phyloP scores from a whole-genome alignment of 2,329 filamentous ascomycete species.

The Alternaria alternata region DNA sequence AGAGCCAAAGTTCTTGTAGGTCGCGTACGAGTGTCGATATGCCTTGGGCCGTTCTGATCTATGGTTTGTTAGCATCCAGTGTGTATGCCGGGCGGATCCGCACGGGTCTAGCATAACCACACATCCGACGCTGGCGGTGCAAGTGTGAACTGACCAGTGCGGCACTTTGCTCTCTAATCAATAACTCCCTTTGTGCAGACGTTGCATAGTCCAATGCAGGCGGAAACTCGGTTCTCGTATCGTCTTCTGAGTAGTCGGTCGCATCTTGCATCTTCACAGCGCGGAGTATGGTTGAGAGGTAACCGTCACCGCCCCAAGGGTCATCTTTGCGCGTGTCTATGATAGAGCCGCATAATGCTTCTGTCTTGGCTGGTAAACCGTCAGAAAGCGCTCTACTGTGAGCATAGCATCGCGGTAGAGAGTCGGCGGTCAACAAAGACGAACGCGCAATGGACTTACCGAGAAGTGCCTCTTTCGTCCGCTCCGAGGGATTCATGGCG shows the following conservation, averaged over 20 bases:
- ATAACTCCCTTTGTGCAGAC: conserved; percentile 65
- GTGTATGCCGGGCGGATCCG: background rate
- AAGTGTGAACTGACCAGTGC: conserved; percentile 57
- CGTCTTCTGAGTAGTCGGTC: conserved; percentile 21
- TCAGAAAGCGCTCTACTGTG: background rate
- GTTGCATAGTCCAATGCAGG: conserved; percentile 60
- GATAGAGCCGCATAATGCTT: conserved; percentile 51
- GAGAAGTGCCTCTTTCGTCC: conserved; percentile 53
- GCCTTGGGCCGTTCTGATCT: conserved; percentile 69
- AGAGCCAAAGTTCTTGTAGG: conserved; percentile 73
- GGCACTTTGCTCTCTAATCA: conserved; percentile 66
- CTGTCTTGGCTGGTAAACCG: conserved; percentile 46
- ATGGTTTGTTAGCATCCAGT: background rate
- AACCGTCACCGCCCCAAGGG: conserved; percentile 34
- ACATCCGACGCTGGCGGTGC: background rate
- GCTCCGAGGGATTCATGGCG: conserved; percentile 53
- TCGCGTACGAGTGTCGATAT: conserved; percentile 67
- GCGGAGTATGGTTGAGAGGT: conserved; percentile 64
- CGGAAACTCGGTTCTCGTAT: conserved; percentile 14
- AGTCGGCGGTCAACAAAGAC: background rate
- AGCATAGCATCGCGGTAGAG: background rate
- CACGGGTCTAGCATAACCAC: background rate
- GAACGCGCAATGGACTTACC: conserved; percentile 26
- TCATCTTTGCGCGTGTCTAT: conserved; percentile 56
- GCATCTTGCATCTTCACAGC: conserved; percentile 60